phyloP scores from a whole-genome alignment of 179 eudicot species.

The Beta macrorhiza region DNA sequence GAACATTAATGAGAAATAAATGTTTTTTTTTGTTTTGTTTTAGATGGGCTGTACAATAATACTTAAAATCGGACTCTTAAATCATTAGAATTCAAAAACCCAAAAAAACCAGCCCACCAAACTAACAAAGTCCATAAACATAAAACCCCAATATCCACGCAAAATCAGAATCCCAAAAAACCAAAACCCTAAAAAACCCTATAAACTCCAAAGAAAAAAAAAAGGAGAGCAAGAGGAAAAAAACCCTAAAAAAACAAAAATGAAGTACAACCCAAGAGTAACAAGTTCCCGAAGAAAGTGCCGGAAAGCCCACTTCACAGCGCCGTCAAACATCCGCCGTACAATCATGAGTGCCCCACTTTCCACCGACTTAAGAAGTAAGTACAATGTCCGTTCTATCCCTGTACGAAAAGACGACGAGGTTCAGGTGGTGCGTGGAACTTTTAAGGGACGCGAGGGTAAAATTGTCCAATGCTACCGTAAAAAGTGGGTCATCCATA shows the following conservation, averaged over 20 bases:
- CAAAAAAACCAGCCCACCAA: too few relatives aligned
- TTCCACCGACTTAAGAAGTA: background rate
- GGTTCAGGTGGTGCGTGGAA: slow-evolving; percentile 31
- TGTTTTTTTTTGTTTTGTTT: too few relatives aligned
- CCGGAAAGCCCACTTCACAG: background rate
- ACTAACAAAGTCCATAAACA: too few relatives aligned
- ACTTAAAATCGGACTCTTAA: too few relatives aligned
- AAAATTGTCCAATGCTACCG: slow-evolving; percentile 59
- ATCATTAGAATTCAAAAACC: too few relatives aligned
- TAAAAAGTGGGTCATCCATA: slow-evolving; percentile 65
- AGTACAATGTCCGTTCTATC: background rate
- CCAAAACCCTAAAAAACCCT: background rate
- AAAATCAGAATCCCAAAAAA: background rate
- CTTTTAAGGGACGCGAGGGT: slow-evolving; percentile 65
- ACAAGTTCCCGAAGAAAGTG: background rate
- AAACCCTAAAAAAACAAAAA: background rate
- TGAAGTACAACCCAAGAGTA: background rate
- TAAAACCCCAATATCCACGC: too few relatives aligned
- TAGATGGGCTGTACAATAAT: too few relatives aligned
- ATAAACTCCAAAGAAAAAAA: background rate
- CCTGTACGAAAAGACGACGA: slow-evolving; percentile 1
- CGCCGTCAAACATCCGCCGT: background rate
- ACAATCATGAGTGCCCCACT: background rate
- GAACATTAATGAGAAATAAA: too few relatives aligned
- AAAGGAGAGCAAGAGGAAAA: too few relatives aligned